Conservation (phyloP, 495 filamentous ascomycete genomes). For the Amniculicola lignicola region DNA sequence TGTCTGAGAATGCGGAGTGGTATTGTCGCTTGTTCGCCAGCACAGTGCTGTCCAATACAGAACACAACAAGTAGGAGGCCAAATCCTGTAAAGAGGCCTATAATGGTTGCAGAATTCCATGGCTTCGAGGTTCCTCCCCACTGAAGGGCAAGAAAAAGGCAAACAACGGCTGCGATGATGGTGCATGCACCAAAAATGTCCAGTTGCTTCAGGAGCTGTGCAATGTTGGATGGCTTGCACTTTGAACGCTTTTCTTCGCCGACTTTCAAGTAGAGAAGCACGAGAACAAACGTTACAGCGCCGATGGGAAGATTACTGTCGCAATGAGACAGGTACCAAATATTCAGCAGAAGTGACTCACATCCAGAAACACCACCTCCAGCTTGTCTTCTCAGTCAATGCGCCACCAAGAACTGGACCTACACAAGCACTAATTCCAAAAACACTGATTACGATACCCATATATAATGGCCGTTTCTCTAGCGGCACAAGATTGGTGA, state of each 20-base stretch:
- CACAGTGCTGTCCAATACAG: conserved; percentile 3
- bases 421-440: conserved; percentile 62
- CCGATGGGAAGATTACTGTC: conserved; percentile 55
- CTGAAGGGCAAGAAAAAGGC: conserved; percentile 17
- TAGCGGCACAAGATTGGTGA: conserved; percentile 72
- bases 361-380: conserved; percentile 65
- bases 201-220: conserved; percentile 8
- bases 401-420: conserved; percentile 41
- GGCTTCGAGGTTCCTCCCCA: conserved; percentile 12
- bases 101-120: conserved; percentile 8
- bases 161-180: conserved; percentile 1
- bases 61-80: conserved; percentile 21
- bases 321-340: no score
- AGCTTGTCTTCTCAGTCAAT: conserved; percentile 48
- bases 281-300: conserved; percentile 55
- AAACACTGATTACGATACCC: conserved; percentile 70
- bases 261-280: conserved; percentile 48
- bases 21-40: conserved; percentile 24
- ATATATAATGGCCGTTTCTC: conserved; percentile 67
- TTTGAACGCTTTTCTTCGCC: background rate
- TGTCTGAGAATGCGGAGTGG: conserved; percentile 26
- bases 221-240: conserved; percentile 17
- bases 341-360: background rate
- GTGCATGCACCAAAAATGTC: background rate
- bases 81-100: conserved; percentile 22